Evolutionary conservation across 805 yeast genomes (phyloP), one percentile per base, ranked within the genome.

Genomic region (Candida gorgasii): DNA sequence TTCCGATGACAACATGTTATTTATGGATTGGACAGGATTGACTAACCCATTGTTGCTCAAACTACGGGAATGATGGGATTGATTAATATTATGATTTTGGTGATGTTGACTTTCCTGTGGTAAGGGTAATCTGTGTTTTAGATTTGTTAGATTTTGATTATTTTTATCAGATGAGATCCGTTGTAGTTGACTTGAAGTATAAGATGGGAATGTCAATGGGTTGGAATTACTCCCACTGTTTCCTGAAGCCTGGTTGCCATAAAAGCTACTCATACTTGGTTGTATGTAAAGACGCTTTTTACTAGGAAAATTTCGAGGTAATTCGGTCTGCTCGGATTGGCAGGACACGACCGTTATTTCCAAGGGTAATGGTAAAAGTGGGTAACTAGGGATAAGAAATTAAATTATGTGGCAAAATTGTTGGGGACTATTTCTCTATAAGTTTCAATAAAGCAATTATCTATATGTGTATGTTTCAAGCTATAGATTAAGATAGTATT

Each of bases 101-200:
- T 42, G 45, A 19, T 42, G 45, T 19, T 31, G 45, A 31, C 41
- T 40, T 26, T 43, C 49, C 30, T 46, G 49, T 13, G 50, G 50
- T 26, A 46, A 27, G 3, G 50, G 50, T 14, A 46, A 33, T 31
- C 49, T 34, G 15, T 43, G 43, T 16, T 46, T 46, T 13, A 45
- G 14, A 37, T 39, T 41, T 2, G 35, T 8, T 19, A 23, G 39
- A 31, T 22, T 40, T 34, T 29, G 39, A 26, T 20, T 36, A 36
- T 34, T 40, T 27, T 40, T 40, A 26, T 34, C 43, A 20, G 24
- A 20, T 11, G 35, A 34, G 17, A 40, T 18, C n/a, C 43, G 23
- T 15, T 15, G 36, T 32, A 36, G 14, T 24, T 39, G 30, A 28
- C 42, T 43, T 12, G 42, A 35, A 22, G 44, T 46, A 23, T 46